Evolutionary conservation across 2,329 filamentous ascomycete genomes (phyloP).

Genomic region (Fusarium tricinctum): DNA sequence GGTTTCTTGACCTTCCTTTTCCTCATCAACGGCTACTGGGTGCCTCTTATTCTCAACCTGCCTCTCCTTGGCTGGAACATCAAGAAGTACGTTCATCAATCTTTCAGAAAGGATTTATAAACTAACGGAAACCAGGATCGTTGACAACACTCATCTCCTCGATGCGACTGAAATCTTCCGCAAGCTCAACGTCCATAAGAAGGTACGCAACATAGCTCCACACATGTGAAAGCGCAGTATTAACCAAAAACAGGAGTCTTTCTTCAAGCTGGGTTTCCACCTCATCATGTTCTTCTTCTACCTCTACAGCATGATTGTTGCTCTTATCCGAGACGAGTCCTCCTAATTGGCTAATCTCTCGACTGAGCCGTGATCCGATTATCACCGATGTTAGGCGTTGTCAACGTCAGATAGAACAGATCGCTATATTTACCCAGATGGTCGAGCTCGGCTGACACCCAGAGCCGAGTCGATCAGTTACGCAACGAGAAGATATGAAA

Average conservation of each 20-base stretch:
- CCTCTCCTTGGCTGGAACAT: slow-evolving; percentile 93
- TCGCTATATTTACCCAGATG: slow-evolving; percentile 26
- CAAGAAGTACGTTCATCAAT: slow-evolving; percentile 85
- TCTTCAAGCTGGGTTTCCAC: slow-evolving; percentile 99
- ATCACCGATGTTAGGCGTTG: slow-evolving; percentile 23
- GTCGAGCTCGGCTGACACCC: slow-evolving; percentile 36
- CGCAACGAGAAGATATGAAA: slow-evolving; percentile 42
- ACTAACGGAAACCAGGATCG: slow-evolving; percentile 74
- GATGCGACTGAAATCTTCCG: slow-evolving; percentile 99
- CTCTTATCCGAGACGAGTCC: slow-evolving; percentile 94
- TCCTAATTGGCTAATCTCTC: slow-evolving; percentile 68
- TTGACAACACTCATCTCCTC: slow-evolving; percentile 95
- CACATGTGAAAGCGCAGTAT: slow-evolving; percentile 12
- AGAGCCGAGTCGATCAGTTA: slow-evolving; percentile 40
- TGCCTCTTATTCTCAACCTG: slow-evolving; percentile 91
- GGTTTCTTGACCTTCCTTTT: slow-evolving; percentile 96
- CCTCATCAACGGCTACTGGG: slow-evolving; percentile 98
- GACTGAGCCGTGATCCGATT: slow-evolving; percentile 36
- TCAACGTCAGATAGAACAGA: slow-evolving; percentile 24
- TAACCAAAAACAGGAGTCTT: slow-evolving; percentile 81
- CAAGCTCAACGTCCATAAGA: slow-evolving; percentile 99
- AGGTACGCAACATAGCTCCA: slow-evolving; percentile 67
- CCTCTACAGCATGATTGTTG: slow-evolving; percentile 98
- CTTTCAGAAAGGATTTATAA: not conserved
- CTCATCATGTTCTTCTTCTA: slow-evolving; percentile 99